These are phyloP conservation scores for Phlyctochytrium arcticum DNA, from an alignment of 192 early-diverging fungal genomes.

Conservation along the genomic window DNA sequence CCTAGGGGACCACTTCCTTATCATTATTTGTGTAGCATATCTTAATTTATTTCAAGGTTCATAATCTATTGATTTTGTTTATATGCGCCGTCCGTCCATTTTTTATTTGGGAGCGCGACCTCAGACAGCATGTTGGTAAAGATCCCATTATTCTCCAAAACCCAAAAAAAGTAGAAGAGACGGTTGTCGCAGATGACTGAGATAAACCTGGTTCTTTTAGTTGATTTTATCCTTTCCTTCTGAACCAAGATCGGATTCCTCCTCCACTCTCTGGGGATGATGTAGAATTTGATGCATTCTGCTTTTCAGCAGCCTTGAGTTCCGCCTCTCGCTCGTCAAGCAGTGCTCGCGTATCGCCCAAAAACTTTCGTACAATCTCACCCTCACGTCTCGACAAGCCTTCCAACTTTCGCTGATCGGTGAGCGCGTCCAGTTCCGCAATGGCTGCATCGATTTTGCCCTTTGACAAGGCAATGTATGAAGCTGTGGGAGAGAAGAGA, in stretches of 20 bases:
- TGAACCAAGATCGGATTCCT: neutral
- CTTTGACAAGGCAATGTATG: conserved; percentile 4
- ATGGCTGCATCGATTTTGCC: conserved; percentile 5
- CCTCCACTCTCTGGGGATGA: neutral
- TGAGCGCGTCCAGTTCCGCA: conserved; percentile 2
- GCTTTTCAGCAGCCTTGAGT: neutral
- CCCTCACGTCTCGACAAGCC: neutral
- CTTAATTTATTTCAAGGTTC: neutral
- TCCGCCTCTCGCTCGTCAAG: neutral
- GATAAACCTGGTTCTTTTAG: too few species aligned
- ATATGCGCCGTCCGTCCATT: too few species aligned
- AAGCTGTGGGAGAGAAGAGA: neutral
- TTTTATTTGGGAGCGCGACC: too few species aligned
- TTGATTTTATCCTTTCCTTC: neutral
- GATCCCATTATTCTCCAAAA: too few species aligned
- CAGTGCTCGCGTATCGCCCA: neutral
- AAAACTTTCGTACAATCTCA: conserved; percentile 3
- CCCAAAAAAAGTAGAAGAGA: too few species aligned
- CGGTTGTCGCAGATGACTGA: too few species aligned
- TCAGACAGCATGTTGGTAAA: too few species aligned
- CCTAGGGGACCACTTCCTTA: too few species aligned
- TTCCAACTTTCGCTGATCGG: neutral
- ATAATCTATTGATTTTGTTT: neutral
- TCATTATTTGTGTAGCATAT: neutral
- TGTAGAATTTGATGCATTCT: too few species aligned